Evolutionary conservation across 2,329 filamentous ascomycete genomes (phyloP).

Genomic region (Cyphellophora europaea): DNA sequence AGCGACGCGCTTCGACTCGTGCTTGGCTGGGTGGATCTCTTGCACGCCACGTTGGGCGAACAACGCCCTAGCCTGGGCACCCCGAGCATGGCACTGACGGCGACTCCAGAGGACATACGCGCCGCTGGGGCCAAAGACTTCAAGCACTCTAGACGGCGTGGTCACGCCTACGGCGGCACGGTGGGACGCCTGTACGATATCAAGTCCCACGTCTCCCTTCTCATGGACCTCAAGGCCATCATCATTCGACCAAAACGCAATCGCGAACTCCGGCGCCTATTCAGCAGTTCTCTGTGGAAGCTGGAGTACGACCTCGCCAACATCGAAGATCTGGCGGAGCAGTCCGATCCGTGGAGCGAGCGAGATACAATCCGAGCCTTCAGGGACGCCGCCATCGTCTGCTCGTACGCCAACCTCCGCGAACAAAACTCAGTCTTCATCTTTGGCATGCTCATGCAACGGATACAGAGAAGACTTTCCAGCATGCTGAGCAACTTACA

Average conservation of each 20-base stretch:
- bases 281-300: constrained; percentile 11
- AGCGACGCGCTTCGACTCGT: constrained; percentile 9
- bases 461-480: neutral
- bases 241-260: constrained; percentile 2
- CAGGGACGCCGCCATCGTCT: constrained; percentile 6
- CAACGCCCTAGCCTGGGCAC: neutral
- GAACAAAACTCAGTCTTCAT: constrained; percentile 3
- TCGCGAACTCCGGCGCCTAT: constrained; percentile 4
- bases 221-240: neutral
- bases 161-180: neutral
- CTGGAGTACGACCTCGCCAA: constrained; percentile 5
- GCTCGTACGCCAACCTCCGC: constrained; percentile 8
- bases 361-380: neutral
- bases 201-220: neutral
- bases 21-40: constrained; percentile 9
- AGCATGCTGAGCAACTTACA: neutral
- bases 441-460: neutral
- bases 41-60: constrained; percentile 6
- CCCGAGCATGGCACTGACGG: neutral
- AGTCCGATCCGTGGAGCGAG: neutral
- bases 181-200: neutral
- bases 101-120: neutral
- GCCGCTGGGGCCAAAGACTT: neutral
- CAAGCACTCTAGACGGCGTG: neutral
- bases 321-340: constrained; percentile 3